Conservation (phyloP, 257 asterid genomes). For the Plantago ovata region DNA sequence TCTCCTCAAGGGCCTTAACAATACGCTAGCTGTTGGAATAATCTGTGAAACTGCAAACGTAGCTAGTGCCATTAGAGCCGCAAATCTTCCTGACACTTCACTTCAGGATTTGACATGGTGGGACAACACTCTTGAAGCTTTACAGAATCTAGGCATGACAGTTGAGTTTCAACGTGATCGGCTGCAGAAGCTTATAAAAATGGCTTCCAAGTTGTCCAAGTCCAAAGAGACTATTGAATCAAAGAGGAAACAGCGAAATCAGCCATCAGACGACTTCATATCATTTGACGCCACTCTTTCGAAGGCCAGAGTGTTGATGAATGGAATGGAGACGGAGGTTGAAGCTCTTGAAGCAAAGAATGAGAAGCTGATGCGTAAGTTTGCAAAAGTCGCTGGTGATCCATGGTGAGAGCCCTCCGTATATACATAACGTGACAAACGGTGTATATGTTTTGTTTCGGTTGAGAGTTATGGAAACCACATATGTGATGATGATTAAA, state of each 20-base stretch:
- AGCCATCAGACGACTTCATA: slow-evolving; percentile 24
- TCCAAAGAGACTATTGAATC: slow-evolving; percentile 10
- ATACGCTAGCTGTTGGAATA: slow-evolving; percentile 37
- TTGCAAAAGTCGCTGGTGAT: slow-evolving; percentile 31
- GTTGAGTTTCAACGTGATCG: slow-evolving; percentile 38
- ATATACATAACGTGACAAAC: background rate
- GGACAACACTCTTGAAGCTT: slow-evolving; percentile 39
- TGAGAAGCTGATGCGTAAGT: slow-evolving; percentile 1
- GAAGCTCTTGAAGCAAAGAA: slow-evolving; percentile 24
- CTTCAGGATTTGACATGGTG: slow-evolving; percentile 26
- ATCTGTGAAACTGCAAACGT: slow-evolving; percentile 40
- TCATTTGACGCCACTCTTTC: slow-evolving; percentile 20
- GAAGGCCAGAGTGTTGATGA: slow-evolving; percentile 18
- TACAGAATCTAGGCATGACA: slow-evolving; percentile 42
- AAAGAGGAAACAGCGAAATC: slow-evolving; percentile 21
- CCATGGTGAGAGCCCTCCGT: slow-evolving; percentile 33
- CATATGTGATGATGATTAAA: background rate
- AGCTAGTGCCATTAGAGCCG: slow-evolving; percentile 43
- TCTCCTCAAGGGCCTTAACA: slow-evolving; percentile 35
- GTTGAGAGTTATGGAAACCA: background rate
- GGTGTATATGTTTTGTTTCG: background rate
- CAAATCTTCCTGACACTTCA: slow-evolving; percentile 16
- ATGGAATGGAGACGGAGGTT: slow-evolving; percentile 28
- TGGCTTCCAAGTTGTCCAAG: slow-evolving; percentile 24
- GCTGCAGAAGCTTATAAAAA: slow-evolving; percentile 19